A percentile compares a stretch with the other conserved stretches of the same genome.
Conservation (phyloP, 2,329 filamentous ascomycete species). For the Coccinonectria pachysandricola region DNA sequence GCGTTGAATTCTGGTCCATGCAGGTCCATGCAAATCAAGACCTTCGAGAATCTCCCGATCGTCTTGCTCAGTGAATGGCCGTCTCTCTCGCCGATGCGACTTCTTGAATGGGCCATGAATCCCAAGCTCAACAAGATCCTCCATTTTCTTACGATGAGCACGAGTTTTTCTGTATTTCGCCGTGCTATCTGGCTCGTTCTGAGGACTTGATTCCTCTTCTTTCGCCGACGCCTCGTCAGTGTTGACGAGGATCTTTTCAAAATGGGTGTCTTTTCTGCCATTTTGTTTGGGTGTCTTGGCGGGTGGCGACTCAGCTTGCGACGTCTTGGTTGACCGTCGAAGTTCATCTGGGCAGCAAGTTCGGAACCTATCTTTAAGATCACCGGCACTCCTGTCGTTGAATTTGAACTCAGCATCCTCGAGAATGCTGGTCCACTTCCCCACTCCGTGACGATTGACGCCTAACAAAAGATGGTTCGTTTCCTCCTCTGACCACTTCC, state of each 20-base stretch:
- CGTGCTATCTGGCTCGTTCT: slow-evolving; percentile 23
- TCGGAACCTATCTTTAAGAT: slow-evolving; percentile 56
- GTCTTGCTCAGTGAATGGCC: slow-evolving; percentile 52
- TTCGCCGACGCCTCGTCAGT: slow-evolving; percentile 23
- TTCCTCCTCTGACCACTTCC: slow-evolving; percentile 56
- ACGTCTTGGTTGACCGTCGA: slow-evolving; percentile 29
- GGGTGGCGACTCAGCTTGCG: slow-evolving; percentile 14
- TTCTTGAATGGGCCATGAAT: slow-evolving; percentile 54
- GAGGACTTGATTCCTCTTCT: slow-evolving; percentile 15
- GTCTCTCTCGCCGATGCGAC: slow-evolving; percentile 48
- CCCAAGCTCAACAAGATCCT: slow-evolving; percentile 46
- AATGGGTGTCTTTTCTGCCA: slow-evolving; percentile 37
- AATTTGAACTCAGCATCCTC: slow-evolving; percentile 51
- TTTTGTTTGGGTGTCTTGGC: slow-evolving; percentile 23
- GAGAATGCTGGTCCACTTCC: slow-evolving; percentile 55
- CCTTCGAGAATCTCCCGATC: slow-evolving; percentile 53
- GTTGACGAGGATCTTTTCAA: slow-evolving; percentile 48
- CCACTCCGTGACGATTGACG: slow-evolving; percentile 52
- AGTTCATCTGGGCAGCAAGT: slow-evolving; percentile 56
- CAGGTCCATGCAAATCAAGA: slow-evolving; percentile 48
- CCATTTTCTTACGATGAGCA: slow-evolving; percentile 44
- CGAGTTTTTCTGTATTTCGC: slow-evolving; percentile 39
- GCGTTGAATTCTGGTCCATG: slow-evolving; percentile 56
- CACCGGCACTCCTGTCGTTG: slow-evolving; percentile 49
- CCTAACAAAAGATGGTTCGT: slow-evolving; percentile 52